Evolutionary conservation across 257 asterid species (phyloP).

Genomic region (Solanum lignicaule): DNA sequence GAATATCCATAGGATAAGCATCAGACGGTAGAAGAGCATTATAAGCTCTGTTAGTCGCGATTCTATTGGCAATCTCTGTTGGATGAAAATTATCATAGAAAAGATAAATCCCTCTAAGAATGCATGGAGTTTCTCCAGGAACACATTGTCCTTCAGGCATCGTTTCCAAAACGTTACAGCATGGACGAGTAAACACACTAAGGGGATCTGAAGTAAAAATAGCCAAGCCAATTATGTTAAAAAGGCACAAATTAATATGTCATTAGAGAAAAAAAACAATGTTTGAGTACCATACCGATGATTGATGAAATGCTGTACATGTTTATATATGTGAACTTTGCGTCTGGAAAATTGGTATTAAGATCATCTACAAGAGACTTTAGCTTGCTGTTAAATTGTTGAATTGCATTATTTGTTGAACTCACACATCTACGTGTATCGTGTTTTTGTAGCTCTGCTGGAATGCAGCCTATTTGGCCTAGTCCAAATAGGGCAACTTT

Average conservation of each 20-base stretch:
- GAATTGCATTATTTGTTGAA: slow-evolving; percentile 16
- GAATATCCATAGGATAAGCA: slow-evolving; percentile 29
- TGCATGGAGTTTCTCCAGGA: slow-evolving; percentile 13
- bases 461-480: slow-evolving; percentile 37
- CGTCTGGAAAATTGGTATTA: slow-evolving; percentile 11
- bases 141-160: slow-evolving; percentile 14
- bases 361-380: slow-evolving; percentile 25
- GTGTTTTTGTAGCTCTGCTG: slow-evolving; percentile 4
- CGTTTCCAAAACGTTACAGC: slow-evolving; percentile 16
- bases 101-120: slow-evolving; percentile 6
- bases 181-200: slow-evolving; percentile 9
- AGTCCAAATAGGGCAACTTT: slow-evolving; percentile 43
- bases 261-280: background rate
- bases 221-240: background rate
- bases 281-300: slow-evolving; percentile 9
- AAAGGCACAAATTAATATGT: background rate
- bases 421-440: slow-evolving; percentile 29
- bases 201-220: background rate
- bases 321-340: slow-evolving; percentile 41
- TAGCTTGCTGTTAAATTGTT: slow-evolving; percentile 22
- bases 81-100: slow-evolving; percentile 30
- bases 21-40: slow-evolving; percentile 8
- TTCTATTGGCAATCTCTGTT: background rate
- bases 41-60: slow-evolving; percentile 21
- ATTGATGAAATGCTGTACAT: slow-evolving; percentile 25